phyloP scores from a whole-genome alignment of 1,139 yeast species.

The Nakaseomyces bracarensis region DNA sequence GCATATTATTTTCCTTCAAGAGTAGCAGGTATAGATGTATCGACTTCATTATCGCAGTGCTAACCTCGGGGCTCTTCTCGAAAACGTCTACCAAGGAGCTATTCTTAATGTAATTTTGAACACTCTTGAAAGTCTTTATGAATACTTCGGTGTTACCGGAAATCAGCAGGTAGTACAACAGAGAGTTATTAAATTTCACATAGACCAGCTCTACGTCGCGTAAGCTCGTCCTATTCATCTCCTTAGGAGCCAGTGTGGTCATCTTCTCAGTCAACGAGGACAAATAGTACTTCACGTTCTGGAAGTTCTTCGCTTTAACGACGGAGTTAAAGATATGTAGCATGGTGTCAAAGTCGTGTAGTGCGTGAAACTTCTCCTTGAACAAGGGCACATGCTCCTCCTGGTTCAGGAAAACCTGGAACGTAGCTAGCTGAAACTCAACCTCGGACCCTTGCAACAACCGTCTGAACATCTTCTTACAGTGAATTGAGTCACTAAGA shows the following conservation, averaged over 20 bases:
- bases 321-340: constrained; percentile 14
- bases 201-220: constrained; percentile 8
- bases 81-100: not conserved
- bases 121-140: constrained; percentile 13
- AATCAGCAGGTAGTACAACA: constrained; percentile 17
- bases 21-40: not conserved
- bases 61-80: not conserved
- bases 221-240: not conserved
- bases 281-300: constrained; percentile 19
- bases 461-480: constrained; percentile 11
- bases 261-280: not conserved
- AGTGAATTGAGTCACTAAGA: constrained; percentile 16
- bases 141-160: constrained; percentile 17
- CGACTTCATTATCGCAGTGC: not conserved
- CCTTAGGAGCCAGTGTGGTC: not conserved
- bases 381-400: constrained; percentile 13
- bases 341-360: constrained; percentile 22
- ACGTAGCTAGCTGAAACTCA: constrained; percentile 24
- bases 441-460: constrained; percentile 26
- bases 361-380: constrained; percentile 16
- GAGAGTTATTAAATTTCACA: constrained; percentile 17
- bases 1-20: constrained; percentile 3
- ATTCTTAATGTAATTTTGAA: constrained; percentile 11
- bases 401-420: constrained; percentile 21
- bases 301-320: constrained; percentile 15